Evolutionary conservation across 176 grass and related monocot species (phyloP), one percentile per base, ranked within the genome.

Genomic region (Paspalum notatum): DNA sequence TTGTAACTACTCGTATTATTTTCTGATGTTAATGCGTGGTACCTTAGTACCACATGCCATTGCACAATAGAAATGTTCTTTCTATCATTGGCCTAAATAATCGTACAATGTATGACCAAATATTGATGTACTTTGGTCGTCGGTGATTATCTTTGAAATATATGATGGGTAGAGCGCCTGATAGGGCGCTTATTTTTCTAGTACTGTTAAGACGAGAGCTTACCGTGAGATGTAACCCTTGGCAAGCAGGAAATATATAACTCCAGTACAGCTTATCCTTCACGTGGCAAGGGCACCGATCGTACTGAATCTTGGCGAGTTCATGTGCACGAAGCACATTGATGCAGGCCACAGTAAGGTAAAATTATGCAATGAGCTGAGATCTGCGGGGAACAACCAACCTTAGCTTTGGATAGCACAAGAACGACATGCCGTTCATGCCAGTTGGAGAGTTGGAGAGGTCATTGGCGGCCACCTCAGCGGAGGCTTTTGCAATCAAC

Each of bases 211-310:
- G 22, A 56, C 21, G 5, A 65, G 62, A 41, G 79, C 96, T 93
- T 91, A 98, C 92, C 84, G 84, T 47, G 89, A 85, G 64, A 89
- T 81, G 64, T 91, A 86, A 55, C 62, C 90, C 81, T 94, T 95
- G 63, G 86, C 86, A 9, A 99, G 86, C 46, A 84, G 88, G 78
- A 99, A 95, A 62, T 99, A 99, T 59, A 99, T 72, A n/a, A 50
- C 76, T 86, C 92, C 92, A 98, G 81, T 95, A 98, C 16, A 86
- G 83, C 48, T 89, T 89, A 48, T 98, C 96, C 92, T 95, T 98
- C 86, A 98, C 79, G 85, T 91, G 84, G 43, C 90, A 75, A 22
- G 96, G 96, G 66, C 92, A 95, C 46, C 95, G 50, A 82, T 92
- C 90, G 52, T 95, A 98, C 14, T 88, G 87, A 82, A 98, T 90